A percentile compares a stretch with the other conserved stretches of the same genome.
Evolutionary conservation across 192 early-diverging fungal species (phyloP).

Genomic region (Spizellomyces punctatus): DNA sequence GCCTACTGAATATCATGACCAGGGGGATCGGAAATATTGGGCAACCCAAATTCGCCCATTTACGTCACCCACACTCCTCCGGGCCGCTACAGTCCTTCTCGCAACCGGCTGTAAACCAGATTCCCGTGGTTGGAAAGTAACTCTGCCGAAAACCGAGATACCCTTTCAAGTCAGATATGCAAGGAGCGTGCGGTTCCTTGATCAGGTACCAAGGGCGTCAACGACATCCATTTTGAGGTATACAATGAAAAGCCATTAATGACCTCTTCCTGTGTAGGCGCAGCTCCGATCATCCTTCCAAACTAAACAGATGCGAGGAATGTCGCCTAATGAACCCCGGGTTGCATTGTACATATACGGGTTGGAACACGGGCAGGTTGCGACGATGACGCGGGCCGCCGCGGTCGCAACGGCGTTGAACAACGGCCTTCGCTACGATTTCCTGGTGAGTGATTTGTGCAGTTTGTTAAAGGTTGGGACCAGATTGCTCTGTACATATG

Average conservation of each 20-base stretch:
- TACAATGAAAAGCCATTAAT: too few species aligned
- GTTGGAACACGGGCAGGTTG: slow-evolving; percentile 28
- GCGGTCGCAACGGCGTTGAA: slow-evolving; percentile 1
- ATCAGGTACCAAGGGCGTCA: slow-evolving; percentile 6
- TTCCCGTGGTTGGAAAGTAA: slow-evolving; percentile 5
- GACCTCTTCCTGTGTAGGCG: too few species aligned
- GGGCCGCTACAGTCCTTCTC: slow-evolving; percentile 23
- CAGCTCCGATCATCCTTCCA: slow-evolving; percentile 6
- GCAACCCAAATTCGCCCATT: slow-evolving; percentile 24
- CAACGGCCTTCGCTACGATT: slow-evolving; percentile 16
- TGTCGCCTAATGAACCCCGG: slow-evolving; percentile 8
- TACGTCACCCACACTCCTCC: slow-evolving; percentile 10
- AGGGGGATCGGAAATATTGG: slow-evolving; percentile 1
- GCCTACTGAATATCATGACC: too few species aligned
- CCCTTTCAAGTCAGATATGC: slow-evolving; percentile 17
- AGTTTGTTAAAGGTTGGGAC: too few species aligned
- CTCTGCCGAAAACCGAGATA: slow-evolving; percentile 8
- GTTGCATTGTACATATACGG: slow-evolving; percentile 10
- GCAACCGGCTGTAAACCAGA: slow-evolving; percentile 26
- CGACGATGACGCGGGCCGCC: slow-evolving; percentile 7
- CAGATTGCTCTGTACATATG: neutral
- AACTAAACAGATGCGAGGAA: neutral
- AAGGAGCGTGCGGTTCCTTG: slow-evolving; percentile 15
- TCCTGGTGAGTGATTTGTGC: slow-evolving; percentile 4
- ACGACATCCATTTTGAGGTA: too few species aligned